Conservation (phyloP, 306 rosid genomes). For the Cucumis sativus region DNA sequence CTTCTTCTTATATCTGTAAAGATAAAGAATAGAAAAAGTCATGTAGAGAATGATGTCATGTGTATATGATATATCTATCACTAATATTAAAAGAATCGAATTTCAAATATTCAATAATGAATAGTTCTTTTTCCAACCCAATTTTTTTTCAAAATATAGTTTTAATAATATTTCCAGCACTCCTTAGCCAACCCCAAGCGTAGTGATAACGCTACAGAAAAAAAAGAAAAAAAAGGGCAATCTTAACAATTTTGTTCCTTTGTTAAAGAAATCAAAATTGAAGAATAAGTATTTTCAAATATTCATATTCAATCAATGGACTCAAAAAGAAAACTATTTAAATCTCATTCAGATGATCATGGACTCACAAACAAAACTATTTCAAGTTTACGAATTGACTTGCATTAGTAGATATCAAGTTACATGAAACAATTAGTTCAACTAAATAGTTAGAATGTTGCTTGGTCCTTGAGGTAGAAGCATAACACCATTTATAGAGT, state of each 20-base stretch:
- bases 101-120: not conserved
- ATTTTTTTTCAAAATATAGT: no score
- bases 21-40: not conserved
- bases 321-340: no score
- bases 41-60: not conserved
- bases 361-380: rapidly evolving
- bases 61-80: not conserved
- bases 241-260: not conserved
- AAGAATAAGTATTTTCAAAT: not conserved
- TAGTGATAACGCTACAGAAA: not conserved
- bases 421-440: no score
- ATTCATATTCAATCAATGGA: no score
- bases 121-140: no score
- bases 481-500: no score
- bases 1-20: no score
- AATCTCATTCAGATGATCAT: no score
- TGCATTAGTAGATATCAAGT: no score
- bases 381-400: no score
- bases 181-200: not conserved
- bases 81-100: not conserved
- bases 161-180: not conserved
- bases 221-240: not conserved
- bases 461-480: no score
- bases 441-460: no score
- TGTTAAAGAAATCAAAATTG: not conserved